Conservation (phyloP, 1,284 basidiomycete species). For the Coriolopsis trogii region DNA sequence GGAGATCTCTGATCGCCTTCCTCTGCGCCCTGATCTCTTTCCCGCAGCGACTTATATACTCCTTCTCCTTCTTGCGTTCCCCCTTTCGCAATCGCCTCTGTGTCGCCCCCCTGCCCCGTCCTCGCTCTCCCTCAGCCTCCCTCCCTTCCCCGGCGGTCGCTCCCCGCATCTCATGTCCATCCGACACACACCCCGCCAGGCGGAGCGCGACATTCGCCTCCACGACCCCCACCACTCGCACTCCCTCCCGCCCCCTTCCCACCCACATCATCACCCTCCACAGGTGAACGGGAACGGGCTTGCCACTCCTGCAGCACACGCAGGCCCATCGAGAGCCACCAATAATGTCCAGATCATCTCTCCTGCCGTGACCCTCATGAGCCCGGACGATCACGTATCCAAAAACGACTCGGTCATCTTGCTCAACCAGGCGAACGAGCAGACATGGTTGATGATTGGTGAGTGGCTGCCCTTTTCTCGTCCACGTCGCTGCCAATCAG, state of each 20-base stretch:
- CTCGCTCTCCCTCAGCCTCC: conserved; percentile 35
- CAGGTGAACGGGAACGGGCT: conserved; percentile 57
- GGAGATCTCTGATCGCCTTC: conserved; percentile 40
- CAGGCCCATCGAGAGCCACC: conserved; percentile 40
- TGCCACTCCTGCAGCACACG: conserved; percentile 40
- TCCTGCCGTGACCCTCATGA: conserved; percentile 49
- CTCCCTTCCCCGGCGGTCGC: conserved; percentile 29
- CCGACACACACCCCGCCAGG: conserved; percentile 61
- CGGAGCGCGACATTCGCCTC: conserved; percentile 64
- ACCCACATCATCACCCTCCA: conserved; percentile 40
- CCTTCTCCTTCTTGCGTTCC: conserved; percentile 25
- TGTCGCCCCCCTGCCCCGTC: conserved; percentile 44
- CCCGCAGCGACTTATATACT: conserved; percentile 41
- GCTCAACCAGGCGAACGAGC: conserved; percentile 83
- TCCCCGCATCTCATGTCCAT: conserved; percentile 54
- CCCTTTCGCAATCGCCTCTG: conserved; percentile 42
- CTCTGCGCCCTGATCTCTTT: conserved; percentile 41
- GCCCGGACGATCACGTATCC: conserved; percentile 45
- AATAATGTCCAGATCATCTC: conserved; percentile 38
- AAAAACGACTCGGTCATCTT: conserved; percentile 63
- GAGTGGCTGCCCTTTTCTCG: conserved; percentile 29
- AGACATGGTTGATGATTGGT: conserved; percentile 94
- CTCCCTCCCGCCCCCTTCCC: conserved; percentile 41
- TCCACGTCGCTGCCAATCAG: conserved; percentile 17
- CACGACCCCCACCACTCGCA: conserved; percentile 59